Evolutionary conservation across 768 basidiomycete species (phyloP).

Genomic region (Tricholoma furcatifolium): DNA sequence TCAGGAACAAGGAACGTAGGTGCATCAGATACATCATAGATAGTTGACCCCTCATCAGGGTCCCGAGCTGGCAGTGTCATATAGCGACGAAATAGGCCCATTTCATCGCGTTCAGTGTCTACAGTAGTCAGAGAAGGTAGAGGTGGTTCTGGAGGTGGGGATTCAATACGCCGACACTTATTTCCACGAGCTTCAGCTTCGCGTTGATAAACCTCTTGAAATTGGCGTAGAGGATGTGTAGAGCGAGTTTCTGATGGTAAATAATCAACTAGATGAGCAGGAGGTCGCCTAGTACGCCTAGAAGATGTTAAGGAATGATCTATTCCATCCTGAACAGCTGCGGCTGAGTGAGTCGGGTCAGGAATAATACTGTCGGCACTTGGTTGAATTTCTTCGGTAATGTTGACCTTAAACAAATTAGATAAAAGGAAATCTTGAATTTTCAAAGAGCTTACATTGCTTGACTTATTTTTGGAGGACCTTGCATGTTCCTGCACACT

Average conservation of each 20-base stretch:
- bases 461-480: no score
- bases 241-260: neutral
- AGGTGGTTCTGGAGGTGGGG: neutral
- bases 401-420: no score
- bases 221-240: neutral
- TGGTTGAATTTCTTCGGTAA: no score
- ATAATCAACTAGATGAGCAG: neutral
- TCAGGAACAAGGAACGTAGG: neutral
- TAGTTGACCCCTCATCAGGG: neutral
- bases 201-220: neutral
- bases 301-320: no score
- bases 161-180: neutral
- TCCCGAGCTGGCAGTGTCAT: neutral
- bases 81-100: neutral
- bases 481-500: no score
- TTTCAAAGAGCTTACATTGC: no score
- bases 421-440: no score
- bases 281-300: neutral
- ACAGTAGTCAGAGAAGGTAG: neutral
- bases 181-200: neutral
- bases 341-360: no score
- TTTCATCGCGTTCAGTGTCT: neutral
- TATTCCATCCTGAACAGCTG: no score
- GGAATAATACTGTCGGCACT: no score
- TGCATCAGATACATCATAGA: neutral